Conservation (phyloP, 495 filamentous ascomycete genomes). For the Cudoniella acicularis region DNA sequence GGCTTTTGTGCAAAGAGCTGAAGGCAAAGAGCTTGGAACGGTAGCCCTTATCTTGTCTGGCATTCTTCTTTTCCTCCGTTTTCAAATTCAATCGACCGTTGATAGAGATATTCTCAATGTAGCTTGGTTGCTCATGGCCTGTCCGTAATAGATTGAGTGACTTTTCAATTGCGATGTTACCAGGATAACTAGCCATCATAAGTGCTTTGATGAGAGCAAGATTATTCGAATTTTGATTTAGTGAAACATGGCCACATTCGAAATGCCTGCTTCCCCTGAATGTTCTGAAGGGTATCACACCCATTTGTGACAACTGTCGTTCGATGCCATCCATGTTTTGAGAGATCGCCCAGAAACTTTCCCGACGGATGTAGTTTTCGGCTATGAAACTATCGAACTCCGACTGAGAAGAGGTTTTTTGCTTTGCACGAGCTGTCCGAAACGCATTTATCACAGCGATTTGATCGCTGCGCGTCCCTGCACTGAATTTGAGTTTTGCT, state of each 20-base stretch:
- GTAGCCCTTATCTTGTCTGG: too few relatives aligned
- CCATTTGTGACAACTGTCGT: neutral
- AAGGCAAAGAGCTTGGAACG: too few relatives aligned
- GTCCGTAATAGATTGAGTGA: too few relatives aligned
- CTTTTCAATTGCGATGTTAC: too few relatives aligned
- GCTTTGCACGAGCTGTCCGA: slow-evolving; percentile 34
- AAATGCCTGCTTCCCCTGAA: neutral
- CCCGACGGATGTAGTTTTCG: neutral
- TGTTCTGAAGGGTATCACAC: neutral
- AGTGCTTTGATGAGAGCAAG: neutral
- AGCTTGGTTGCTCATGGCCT: too few relatives aligned
- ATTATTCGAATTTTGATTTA: neutral
- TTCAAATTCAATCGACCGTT: too few relatives aligned
- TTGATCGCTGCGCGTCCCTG: slow-evolving; percentile 47
- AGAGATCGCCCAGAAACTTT: neutral
- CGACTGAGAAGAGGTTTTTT: too few relatives aligned
- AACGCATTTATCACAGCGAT: slow-evolving; percentile 50
- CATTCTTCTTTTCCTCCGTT: too few relatives aligned
- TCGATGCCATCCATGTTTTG: neutral
- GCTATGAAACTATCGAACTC: neutral
- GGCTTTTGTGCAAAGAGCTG: too few relatives aligned
- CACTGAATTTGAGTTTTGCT: slow-evolving; percentile 36
- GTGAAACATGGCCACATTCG: neutral
- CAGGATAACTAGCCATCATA: neutral
- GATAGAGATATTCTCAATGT: too few relatives aligned